Base-by-base conservation (phyloP, 192 early-diverging fungal genomes). In the Powellomyces hirtus region DNA sequence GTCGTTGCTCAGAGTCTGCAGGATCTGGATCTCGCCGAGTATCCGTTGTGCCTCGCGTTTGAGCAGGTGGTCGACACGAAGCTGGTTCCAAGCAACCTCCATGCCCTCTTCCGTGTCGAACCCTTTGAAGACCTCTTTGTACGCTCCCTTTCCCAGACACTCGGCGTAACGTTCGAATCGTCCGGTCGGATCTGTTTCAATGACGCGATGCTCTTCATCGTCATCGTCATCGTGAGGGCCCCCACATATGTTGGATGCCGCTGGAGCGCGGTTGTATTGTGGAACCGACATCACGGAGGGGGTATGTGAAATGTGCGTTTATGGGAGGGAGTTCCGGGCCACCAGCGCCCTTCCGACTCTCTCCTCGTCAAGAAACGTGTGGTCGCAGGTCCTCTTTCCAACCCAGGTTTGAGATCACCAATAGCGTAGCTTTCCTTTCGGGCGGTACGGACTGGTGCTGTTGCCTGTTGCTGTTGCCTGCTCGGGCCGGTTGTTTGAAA, bases 61-160 rank as follows among this genome's bases (percentile, higher is more conserved):
- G 7, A 36, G 42, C 0, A 72, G 37, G 55, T 74, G 55, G 49
- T 87, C 79, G 55, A 88, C 68, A 27, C 88, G 85, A 31, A 92
- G 80, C 69, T 88, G 88, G 77, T 93, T 94, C 92, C 92, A 94
- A 29, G 92, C 92, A 13, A 94, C 91, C 72, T 94, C 92, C 34
- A 93, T 87, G 53, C 92, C 92, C 64, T 93, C 90, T 59, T 94
- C 92, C 38, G 89, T 83, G 74, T 94, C 92, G 71, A 92, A 89
- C 35, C 88, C 89, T 71, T 92, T 91, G 79, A 83, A 94, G 7
- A 94, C 92, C 62, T 91, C 86, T 72, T 94, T 94, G 79, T 91
- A 92, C 8, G 92, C 92, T 5, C 92, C 92, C 70, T 87, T 89
- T 37, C 92, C 92, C 8, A 94, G 84, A 36, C 38, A 71, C n/a